Evolutionary conservation across 345 rosid species (phyloP), one percentile per base, ranked within the genome.

Genomic region (Psidium friedrichsthalianum): DNA sequence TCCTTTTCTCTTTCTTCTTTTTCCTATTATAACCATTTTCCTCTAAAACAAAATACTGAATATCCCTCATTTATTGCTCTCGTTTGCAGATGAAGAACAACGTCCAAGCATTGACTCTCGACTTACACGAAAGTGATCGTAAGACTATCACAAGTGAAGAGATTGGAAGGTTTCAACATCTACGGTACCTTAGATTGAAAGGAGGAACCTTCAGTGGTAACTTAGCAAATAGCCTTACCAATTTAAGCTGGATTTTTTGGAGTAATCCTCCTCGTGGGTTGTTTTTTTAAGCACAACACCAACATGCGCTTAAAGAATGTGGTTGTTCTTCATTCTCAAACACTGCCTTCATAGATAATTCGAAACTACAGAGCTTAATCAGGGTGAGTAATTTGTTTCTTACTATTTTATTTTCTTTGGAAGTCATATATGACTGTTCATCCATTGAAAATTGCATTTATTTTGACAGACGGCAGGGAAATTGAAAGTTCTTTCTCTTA

Each of bases 331-430:
- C 6, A 36, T 11, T 44, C 20, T 80, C 32, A 51, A 0, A 12
- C 0, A 5, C 2, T 40, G 1, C 24, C 15, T 22, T 1, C n/a
- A 78, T 22, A 1, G 82, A 0, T 32, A 0, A 22, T 40, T 78
- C 16, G 14, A 51, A 16, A 6, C 51, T 44, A 78, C 51, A 51
- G 1, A 51, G 16, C 47, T 20, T 40, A 80, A 0, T 80, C 47
- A 16, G 11, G 82, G 82, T 80, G 13, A 6, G 16, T 80, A 22
- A 47, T 57, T n/a, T 47, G 52, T 27, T 21, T 42, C 18, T 76
- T 8, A 15, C 51, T 76, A 16, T 44, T 76, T 18, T 76, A 36
- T 36, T 76, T 76, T 76, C 82, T 36, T 76, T 32, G 51, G 0
- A 25, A 11, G 32, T 25, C 11, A 57, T 24, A 56, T 56, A 24